phyloP scores from a whole-genome alignment of 2,329 filamentous ascomycete genomes.

The Stachybotrys elegans region DNA sequence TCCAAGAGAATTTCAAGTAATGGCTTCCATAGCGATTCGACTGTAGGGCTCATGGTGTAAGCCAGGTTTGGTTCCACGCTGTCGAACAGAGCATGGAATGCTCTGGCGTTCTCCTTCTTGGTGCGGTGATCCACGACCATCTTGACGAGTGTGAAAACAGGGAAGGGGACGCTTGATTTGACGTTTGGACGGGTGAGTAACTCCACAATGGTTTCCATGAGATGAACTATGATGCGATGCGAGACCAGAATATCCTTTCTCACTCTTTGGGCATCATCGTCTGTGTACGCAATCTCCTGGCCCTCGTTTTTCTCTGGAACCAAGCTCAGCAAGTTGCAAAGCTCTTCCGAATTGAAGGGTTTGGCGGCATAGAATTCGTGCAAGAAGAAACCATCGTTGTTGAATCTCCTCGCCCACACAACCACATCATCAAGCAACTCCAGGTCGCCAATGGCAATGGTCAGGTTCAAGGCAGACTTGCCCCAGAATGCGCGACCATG shows the following conservation, averaged over 20 bases:
- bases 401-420: slow-evolving; percentile 22
- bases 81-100: background rate
- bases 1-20: slow-evolving; percentile 21
- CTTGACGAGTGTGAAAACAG: slow-evolving; percentile 6
- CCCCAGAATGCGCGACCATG: slow-evolving; percentile 18
- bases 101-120: background rate
- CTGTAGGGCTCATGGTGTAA: background rate
- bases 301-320: slow-evolving; percentile 6
- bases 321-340: slow-evolving; percentile 12
- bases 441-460: slow-evolving; percentile 18
- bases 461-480: slow-evolving; percentile 18
- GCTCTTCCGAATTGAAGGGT: slow-evolving; percentile 11
- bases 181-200: slow-evolving; percentile 11
- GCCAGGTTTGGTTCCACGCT: background rate
- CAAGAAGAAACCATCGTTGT: slow-evolving; percentile 16
- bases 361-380: slow-evolving; percentile 11
- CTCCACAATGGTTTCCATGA: slow-evolving; percentile 11
- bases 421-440: slow-evolving; percentile 16
- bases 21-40: slow-evolving; percentile 22
- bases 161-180: slow-evolving; percentile 5
- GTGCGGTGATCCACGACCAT: slow-evolving; percentile 6
- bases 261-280: background rate
- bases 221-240: slow-evolving; percentile 11
- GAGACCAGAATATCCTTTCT: slow-evolving; percentile 7
- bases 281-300: background rate